Conservation (phyloP, 2,329 filamentous ascomycete species). For the Trichoderma sp. region DNA sequence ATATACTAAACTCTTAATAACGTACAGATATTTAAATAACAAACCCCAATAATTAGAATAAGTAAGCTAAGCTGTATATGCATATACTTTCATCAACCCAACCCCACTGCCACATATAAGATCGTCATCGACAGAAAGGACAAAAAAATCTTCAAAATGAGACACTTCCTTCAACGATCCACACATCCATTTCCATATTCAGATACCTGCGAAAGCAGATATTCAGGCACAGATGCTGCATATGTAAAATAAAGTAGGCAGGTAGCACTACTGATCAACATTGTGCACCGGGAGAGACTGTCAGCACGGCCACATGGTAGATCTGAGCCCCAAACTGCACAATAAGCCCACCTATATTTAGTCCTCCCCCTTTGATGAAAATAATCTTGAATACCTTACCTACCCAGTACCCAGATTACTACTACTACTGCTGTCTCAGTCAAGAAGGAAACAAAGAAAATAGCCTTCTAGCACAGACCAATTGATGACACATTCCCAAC, state of each 20-base stretch:
- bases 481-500: neutral
- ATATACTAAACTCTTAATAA: neutral
- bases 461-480: neutral
- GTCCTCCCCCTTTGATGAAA: neutral
- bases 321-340: neutral
- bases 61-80: neutral
- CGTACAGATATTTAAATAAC: neutral
- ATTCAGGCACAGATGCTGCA: neutral
- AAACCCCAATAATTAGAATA: neutral
- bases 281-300: no score
- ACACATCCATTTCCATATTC: neutral
- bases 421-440: neutral
- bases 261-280: neutral
- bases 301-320: neutral
- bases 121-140: neutral
- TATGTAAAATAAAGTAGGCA: neutral
- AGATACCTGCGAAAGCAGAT: neutral
- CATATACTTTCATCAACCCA: neutral
- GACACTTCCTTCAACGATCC: neutral
- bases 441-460: neutral
- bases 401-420: no score
- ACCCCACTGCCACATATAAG: neutral
- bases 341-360: neutral
- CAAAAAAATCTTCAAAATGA: neutral
- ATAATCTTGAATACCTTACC: neutral